Evolutionary conservation across 2,329 filamentous ascomycete genomes (phyloP), one percentile per base, ranked within the genome.

Genomic region (Xylaria arbuscula): DNA sequence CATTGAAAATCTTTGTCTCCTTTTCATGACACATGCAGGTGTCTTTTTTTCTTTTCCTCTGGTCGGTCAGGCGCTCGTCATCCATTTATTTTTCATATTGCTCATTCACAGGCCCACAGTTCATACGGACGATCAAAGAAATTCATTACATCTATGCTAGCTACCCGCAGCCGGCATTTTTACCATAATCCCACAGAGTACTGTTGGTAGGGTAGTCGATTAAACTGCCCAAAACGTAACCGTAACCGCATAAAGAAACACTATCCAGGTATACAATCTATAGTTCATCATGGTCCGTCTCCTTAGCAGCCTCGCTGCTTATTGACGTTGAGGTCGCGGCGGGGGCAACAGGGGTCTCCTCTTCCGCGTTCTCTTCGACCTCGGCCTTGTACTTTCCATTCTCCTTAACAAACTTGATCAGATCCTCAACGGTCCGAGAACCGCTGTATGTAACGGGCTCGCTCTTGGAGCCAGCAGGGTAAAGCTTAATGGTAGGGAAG

Each of bases 401-500:
- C 87, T 98, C 94, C 83, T 93, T 90, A 82, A 99, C 88, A 85
- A 99, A 99, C 77, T 91, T 88, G 78, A 93, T 91, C 69, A 99
- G 89, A 80, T 98, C 96, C 85, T 97, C 93, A 65, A 98, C 85
- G 64, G 93, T 96, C 78, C 96, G 93, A 73, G 91, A 88, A 76
- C 96, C 96, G 73, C 86, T 88, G 89, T 98, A 99, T 76, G 93
- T 93, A 72, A 98, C 82, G 68, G 96, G 93, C 75, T 89, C 85
- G 78, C 88, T 87, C 90, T 99, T 99, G 83, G 88, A 87, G 78
- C 94, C 94, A 76, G 96, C 96, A 72, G 93, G 89, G 92, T 90
- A 99, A 75, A 99, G 89, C 89, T 98, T 98, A 89, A 99, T 98
- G 81, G 96, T 99, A 66, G 96, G 96, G 92, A 99, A 99, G 72